Base-by-base conservation (phyloP, 768 basidiomycete species). In the Zangia roseola region DNA sequence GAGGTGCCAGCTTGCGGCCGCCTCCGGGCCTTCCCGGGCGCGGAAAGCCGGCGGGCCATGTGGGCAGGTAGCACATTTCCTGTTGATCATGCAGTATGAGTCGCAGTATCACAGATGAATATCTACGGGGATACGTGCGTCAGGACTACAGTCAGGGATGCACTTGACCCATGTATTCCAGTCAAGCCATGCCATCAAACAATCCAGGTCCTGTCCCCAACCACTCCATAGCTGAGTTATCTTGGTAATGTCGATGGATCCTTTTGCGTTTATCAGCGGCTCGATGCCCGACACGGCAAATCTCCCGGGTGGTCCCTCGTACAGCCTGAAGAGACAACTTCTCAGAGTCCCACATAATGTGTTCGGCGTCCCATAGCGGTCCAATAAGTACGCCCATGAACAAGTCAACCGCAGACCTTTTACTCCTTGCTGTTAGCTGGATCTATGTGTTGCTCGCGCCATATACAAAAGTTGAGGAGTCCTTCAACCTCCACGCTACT, bases 391-490 rank as follows among this genome's bases (percentile, higher is more conserved):
- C 14, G 31, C 12, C 6, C 6, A 62, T 61, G 62, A 50, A 26
- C n/a, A 54, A 46, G 24, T 20, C 69, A 9, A 50, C 58, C 5
- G 68, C 80, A 16, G 88, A 91, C 58, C 54, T 71, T 17, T 59
- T 82, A 10, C 59, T 88, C 14, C 64, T 84, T 21, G 60, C 59
- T 0, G 72, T 75, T 39, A 73, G 74, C 44, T 88, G 83, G 77
- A 57, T 62, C 1, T 87, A 95, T 55, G 86, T 94, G 40, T 56
- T 88, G 21, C 71, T 91, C 4, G 80, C 90, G 3, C 95, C 97
- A 0, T 92, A 88, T 64, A 89, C 91, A 4, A 99, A 99, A 71
- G 97, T 99, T 24, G 97, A 99, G 68, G 97, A 99, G 70, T 90
- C 88, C 61, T 97, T 97, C 76, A 94, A 88, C 56, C 78, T 98